Conservation (phyloP, 495 filamentous ascomycete species). For the Neurospora sp. region DNA sequence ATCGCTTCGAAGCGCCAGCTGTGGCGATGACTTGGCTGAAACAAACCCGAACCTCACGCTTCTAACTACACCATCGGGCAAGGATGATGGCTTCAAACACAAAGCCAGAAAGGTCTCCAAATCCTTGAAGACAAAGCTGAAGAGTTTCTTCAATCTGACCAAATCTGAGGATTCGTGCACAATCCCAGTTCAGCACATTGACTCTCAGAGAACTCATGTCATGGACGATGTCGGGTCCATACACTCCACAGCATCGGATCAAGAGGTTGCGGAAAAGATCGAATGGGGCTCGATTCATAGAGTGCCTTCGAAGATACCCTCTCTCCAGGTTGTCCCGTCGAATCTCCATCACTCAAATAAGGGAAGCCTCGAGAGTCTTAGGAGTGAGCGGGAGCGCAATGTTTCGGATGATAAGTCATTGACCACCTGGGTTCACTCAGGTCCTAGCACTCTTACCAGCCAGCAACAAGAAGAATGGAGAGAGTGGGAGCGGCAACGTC, state of each 20-base stretch:
- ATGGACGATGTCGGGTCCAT: slow-evolving; percentile 20
- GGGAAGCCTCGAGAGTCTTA: slow-evolving; percentile 43
- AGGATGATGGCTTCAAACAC: slow-evolving; percentile 32
- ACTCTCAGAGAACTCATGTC: slow-evolving; percentile 38
- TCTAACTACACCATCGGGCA: slow-evolving; percentile 7
- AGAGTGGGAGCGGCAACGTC: slow-evolving; percentile 44
- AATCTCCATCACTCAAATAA: slow-evolving; percentile 32
- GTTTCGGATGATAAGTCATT: slow-evolving; percentile 51
- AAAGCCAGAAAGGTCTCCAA: slow-evolving; percentile 52
- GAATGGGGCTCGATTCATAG: slow-evolving; percentile 29
- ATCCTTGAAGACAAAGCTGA: slow-evolving; percentile 52
- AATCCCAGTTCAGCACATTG: slow-evolving; percentile 41
- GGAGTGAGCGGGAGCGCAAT: slow-evolving; percentile 35
- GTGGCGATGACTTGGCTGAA: slow-evolving; percentile 21
- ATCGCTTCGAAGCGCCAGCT: slow-evolving; percentile 42
- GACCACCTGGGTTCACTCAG: slow-evolving; percentile 67
- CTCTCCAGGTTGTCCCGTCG: slow-evolving; percentile 27
- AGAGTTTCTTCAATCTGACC: slow-evolving; percentile 44
- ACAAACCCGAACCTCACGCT: slow-evolving; percentile 12
- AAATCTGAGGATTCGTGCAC: slow-evolving; percentile 28
- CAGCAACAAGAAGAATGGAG: slow-evolving; percentile 25
- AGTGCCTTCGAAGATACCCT: slow-evolving; percentile 32
- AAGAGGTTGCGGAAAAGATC: background rate
- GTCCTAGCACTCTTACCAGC: slow-evolving; percentile 34
- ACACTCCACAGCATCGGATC: background rate